These are phyloP conservation scores for Anthracocystis setariae DNA, from an alignment of 1,284 basidiomycete genomes.

Conservation along the genomic window DNA sequence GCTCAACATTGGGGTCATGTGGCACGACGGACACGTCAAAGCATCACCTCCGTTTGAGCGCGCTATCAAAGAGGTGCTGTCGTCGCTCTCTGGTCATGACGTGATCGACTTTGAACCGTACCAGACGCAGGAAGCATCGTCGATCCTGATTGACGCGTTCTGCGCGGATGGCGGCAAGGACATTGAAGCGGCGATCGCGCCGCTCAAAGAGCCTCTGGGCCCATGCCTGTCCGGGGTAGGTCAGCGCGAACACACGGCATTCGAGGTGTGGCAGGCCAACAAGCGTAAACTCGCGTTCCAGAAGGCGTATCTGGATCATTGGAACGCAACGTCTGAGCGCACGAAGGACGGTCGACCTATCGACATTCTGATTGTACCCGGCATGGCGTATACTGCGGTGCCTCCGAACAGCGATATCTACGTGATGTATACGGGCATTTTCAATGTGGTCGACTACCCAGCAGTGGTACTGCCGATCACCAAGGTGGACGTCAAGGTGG, in stretches of 20 bases:
- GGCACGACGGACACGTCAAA: slow-evolving; percentile 68
- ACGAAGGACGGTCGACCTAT: slow-evolving; percentile 73
- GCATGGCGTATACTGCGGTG: slow-evolving; percentile 72
- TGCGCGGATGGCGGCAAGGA: slow-evolving; percentile 60
- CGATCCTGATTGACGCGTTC: slow-evolving; percentile 57
- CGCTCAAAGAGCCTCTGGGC: slow-evolving; percentile 56
- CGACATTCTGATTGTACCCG: slow-evolving; percentile 75
- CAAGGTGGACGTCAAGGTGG: slow-evolving; percentile 69
- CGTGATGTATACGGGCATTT: slow-evolving; percentile 67
- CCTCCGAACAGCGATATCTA: slow-evolving; percentile 71
- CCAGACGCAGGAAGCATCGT: slow-evolving; percentile 56
- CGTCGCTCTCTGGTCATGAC: slow-evolving; percentile 57
- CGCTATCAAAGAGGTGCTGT: slow-evolving; percentile 63
- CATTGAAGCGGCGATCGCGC: slow-evolving; percentile 36
- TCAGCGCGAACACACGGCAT: slow-evolving; percentile 67
- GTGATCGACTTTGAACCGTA: slow-evolving; percentile 50
- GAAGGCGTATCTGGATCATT: slow-evolving; percentile 72
- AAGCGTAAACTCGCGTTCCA: slow-evolving; percentile 69
- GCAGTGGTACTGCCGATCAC: slow-evolving; percentile 74
- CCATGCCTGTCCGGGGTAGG: slow-evolving; percentile 32
- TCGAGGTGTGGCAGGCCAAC: slow-evolving; percentile 73
- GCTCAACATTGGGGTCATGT: slow-evolving; percentile 66
- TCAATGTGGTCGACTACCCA: slow-evolving; percentile 78
- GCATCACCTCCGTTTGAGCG: slow-evolving; percentile 68
- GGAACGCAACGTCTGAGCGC: slow-evolving; percentile 71